Conservation (phyloP, 345 rosid species). For the Eucalyptus globulus region DNA sequence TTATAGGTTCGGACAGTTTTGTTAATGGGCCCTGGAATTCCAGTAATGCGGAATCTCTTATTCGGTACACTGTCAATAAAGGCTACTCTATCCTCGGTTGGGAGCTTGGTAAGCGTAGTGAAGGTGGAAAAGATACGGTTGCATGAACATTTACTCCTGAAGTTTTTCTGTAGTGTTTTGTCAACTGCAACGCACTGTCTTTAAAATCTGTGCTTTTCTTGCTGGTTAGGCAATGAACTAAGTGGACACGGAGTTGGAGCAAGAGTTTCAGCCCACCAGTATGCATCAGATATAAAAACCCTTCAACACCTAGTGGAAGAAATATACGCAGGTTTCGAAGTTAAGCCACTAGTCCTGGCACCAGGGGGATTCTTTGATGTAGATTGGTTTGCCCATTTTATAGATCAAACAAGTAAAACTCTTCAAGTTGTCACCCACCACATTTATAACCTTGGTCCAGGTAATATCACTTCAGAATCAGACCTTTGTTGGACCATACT, state of each 20-base stretch:
- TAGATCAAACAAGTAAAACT: conserved; percentile 10
- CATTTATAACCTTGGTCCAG: conserved; percentile 58
- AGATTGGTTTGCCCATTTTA: conserved; percentile 21
- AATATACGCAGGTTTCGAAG: conserved; percentile 8
- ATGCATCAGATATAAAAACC: conserved; percentile 13
- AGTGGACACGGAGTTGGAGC: conserved; percentile 33
- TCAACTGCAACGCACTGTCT: background rate
- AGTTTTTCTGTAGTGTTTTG: background rate
- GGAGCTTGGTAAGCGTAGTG: conserved; percentile 34
- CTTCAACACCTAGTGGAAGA: conserved; percentile 8
- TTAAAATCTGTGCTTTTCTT: background rate
- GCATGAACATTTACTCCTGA: background rate
- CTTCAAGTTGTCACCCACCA: conserved; percentile 49
- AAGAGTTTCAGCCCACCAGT: conserved; percentile 23
- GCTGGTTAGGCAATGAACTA: conserved; percentile 31
- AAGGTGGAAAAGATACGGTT: background rate
- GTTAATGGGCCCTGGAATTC: conserved; percentile 30
- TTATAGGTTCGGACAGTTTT: conserved; percentile 1
- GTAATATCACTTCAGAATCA: background rate
- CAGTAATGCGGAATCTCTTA: conserved; percentile 21
- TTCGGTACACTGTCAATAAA: conserved; percentile 22
- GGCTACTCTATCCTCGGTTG: conserved; percentile 24
- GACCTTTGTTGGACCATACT: background rate
- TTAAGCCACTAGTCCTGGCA: conserved; percentile 30
- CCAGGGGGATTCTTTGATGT: conserved; percentile 44